A percentile compares a stretch with the other conserved stretches of the same genome.
phyloP scores from a whole-genome alignment of 805 yeast genomes.

The Lipomyces starkeyi region DNA sequence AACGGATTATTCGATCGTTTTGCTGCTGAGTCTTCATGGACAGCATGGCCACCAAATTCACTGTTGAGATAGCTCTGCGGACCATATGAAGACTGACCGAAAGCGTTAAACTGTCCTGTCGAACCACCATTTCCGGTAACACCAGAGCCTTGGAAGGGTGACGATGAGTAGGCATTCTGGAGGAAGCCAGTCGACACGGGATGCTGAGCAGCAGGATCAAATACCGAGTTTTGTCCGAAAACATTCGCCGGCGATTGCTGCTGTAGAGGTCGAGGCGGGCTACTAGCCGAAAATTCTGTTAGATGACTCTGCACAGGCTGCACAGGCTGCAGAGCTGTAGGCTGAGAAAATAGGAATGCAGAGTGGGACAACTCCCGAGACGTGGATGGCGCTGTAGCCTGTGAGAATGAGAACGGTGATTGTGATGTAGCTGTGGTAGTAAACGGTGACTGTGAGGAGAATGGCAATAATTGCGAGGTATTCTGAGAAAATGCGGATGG shows the following conservation, averaged over 20 bases:
- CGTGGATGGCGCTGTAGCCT: background rate
- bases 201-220: constrained; percentile 8
- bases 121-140: background rate
- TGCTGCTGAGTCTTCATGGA: constrained; percentile 48
- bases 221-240: constrained; percentile 10
- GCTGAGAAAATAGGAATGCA: background rate
- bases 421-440: background rate
- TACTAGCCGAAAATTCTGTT: background rate
- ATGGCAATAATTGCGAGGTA: background rate
- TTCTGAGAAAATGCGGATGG: constrained; percentile 1
- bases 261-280: background rate
- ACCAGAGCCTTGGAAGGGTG: constrained; percentile 4
- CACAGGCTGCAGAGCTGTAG: constrained; percentile 3
- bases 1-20: constrained; percentile 78
- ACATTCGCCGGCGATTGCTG: constrained; percentile 9
- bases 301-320: constrained; percentile 8
- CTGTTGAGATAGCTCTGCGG: background rate
- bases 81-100: background rate
- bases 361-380: background rate
- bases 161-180: constrained; percentile 28
- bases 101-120: background rate
- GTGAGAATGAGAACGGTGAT: constrained; percentile 7
- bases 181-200: constrained; percentile 36
- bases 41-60: constrained; percentile 20
- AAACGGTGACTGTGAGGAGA: constrained; percentile 9